Base-by-base conservation (phyloP, 2,329 filamentous ascomycete species). In the Grosmannia huntii region DNA sequence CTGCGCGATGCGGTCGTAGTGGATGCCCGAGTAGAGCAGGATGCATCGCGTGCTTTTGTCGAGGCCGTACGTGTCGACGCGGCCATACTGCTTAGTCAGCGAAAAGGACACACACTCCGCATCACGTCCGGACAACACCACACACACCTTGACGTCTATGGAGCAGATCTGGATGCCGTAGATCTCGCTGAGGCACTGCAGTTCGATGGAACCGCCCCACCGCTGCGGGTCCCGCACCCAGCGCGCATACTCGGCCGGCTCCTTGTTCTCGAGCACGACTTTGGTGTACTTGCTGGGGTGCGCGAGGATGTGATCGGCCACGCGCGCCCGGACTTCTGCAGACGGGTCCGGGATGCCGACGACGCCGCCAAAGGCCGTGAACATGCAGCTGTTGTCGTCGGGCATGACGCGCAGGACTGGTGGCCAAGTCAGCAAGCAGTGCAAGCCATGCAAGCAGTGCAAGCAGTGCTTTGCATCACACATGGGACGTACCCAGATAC, bases 351-450 rank as follows among this genome's bases (percentile, higher is more conserved):
- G 70, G n/a, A 64, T 61, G 54, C 89, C 81, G n/a, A 95, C 78
- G 3, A 87, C 87, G 57, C 85, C 87, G 19, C 89, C 88, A 53
- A 97, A 84, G 0, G 92, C 91, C 31, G 90, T 87, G 71, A 96
- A 97, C 66, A 97, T 84, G 72, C 92, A 97, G 60, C 85, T 90
- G 71, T 96, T 96, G 71, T 97, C 92, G 67, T 96, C 92, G 5
- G 91, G 90, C 92, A 97, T 96, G 55, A 97, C 89, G 16, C 92
- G 86, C 21, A 96, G 80, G 10, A 95, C 87, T 83, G 21, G 10
- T 2, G 31, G 46, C 7, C 7, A 38, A 12, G 51, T 16, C 12
- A 55, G 25, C 23, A 44, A 23, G 21, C 7, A 44, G 25, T 5
- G 28, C 19, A n/a, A n/a, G n/a, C n/a, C n/a, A n/a, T n/a, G n/a